Evolutionary conservation across 2,329 filamentous ascomycete genomes (phyloP), one percentile per base, ranked within the genome.

Genomic region (Diaporthe humulicola): DNA sequence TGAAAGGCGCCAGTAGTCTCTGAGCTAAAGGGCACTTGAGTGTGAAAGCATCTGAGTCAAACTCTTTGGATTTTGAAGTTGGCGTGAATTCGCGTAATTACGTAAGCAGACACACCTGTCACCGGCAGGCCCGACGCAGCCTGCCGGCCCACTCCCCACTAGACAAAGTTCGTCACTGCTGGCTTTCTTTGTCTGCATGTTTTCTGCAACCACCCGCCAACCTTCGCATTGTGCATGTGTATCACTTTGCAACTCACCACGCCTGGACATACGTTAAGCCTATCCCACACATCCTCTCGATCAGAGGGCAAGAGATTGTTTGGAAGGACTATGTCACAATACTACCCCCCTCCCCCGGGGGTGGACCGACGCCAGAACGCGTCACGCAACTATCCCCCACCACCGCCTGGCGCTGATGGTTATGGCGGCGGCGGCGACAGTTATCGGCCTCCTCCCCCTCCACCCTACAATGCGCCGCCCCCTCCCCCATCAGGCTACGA

Each of bases 401-500:
- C 52, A 19, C 64, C 74, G 9, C 15, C 64, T 40, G 33, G 19
- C 48, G 57, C 14, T 60, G 57, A 61, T 58, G 70, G 70, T 14
- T 36, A 60, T 52, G 70, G 70, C 33, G 45, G 57, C 38, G 67
- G 64, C 54, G 54, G 67, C 25, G 64, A 69, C 54, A 72, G 48
- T 45, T 73, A 76, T 48, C 73, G 73, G 28, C 73, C 73, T 28
- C 71, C 71, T 25, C 71, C 72, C 30, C 71, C 74, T 61, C 74
- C 74, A 8, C 72, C 67, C 10, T 70, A 56, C 56, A 28, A 57
- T 3, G 56, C 74, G 9, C 75, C 70, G 2, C 75, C 75, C 22
- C 75, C 75, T 28, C 75, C 73, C 22, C 69, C 73, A 17, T 76
- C 73, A 19, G 77, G 78, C 36, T 71, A 76, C 25, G 72, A 74